Conservation (phyloP, 1,284 basidiomycete species). For the Cryptococcus sp. region DNA sequence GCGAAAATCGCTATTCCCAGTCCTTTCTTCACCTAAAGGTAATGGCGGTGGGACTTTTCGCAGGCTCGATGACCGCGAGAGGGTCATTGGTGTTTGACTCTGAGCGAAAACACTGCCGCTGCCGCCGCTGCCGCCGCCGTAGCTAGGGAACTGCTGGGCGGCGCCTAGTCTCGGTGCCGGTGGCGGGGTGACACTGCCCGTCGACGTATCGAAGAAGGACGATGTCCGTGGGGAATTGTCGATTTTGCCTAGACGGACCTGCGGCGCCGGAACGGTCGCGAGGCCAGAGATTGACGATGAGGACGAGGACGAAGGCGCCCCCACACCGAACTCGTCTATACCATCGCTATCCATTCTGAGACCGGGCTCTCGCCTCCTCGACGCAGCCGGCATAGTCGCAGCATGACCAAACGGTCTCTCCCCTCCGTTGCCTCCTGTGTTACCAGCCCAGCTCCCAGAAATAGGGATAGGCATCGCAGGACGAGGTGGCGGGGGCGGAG, state of each 20-base stretch:
- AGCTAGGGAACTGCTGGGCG: slow-evolving; percentile 7
- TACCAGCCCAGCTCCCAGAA: background rate
- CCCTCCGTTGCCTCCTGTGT: background rate
- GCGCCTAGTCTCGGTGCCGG: slow-evolving; percentile 29
- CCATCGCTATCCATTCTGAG: slow-evolving; percentile 11
- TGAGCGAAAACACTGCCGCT: slow-evolving; percentile 23
- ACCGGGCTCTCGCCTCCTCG: slow-evolving; percentile 4
- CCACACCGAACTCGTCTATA: slow-evolving; percentile 21
- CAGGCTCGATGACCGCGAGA: slow-evolving; percentile 42
- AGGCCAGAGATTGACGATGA: slow-evolving; percentile 3
- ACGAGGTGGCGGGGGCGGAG: slow-evolving; percentile 24
- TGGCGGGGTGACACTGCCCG: slow-evolving; percentile 27
- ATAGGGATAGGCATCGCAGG: background rate
- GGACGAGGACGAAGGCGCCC: background rate
- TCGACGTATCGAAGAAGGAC: slow-evolving; percentile 46
- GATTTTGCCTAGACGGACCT: slow-evolving; percentile 7
- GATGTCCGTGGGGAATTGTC: slow-evolving; percentile 31
- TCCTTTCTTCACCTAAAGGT: slow-evolving; percentile 5
- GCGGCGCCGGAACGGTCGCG: background rate
- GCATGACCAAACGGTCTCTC: slow-evolving; percentile 1
- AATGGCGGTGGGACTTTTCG: slow-evolving; percentile 20
- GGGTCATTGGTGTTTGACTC: slow-evolving; percentile 38
- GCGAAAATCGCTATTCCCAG: background rate
- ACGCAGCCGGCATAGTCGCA: slow-evolving; percentile 9
- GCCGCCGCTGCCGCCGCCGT: too few relatives aligned